Evolutionary conservation across 2,329 filamentous ascomycete genomes (phyloP).

Genomic region (Zalaria sp.): DNA sequence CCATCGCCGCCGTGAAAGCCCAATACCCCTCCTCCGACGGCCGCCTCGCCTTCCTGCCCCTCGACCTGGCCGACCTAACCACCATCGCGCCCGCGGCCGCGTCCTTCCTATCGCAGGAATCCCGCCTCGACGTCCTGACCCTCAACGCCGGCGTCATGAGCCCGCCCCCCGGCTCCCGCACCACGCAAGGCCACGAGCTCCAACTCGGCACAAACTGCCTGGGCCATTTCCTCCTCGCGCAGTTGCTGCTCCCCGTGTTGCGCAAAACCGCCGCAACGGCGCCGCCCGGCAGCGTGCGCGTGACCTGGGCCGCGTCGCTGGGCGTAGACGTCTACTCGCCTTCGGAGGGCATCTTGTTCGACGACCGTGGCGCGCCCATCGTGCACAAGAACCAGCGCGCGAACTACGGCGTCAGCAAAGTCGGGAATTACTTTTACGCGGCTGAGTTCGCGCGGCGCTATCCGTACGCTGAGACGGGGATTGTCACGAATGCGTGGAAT

Average conservation of each 20-base stretch:
- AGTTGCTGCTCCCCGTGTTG: constrained; percentile 16
- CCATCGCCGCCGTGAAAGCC: constrained; percentile 31
- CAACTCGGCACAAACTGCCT: constrained; percentile 21
- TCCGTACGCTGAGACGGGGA: constrained; percentile 5
- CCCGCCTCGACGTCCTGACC: constrained; percentile 24
- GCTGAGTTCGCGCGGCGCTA: constrained; percentile 9
- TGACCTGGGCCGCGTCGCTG: constrained; percentile 16
- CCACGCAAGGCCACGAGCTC: constrained; percentile 17
- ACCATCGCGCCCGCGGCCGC: constrained; percentile 20
- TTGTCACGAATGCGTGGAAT: constrained; percentile 15
- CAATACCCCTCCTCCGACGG: constrained; percentile 23
- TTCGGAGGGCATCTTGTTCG: constrained; percentile 10
- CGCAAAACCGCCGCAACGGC: constrained; percentile 10
- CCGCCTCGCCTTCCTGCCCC: constrained; percentile 28
- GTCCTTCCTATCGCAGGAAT: constrained; percentile 20
- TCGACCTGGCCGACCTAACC: constrained; percentile 27
- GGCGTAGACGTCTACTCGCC: constrained; percentile 9
- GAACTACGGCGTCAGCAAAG: constrained; percentile 16
- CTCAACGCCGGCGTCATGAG: constrained; percentile 24
- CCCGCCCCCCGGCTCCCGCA: constrained; percentile 19
- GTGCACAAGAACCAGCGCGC: constrained; percentile 6
- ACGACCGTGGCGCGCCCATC: constrained; percentile 6
- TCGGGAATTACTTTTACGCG: constrained; percentile 13
- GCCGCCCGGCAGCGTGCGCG: constrained; percentile 13
- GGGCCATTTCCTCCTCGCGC: constrained; percentile 18